These are phyloP conservation scores for Helotiales sp. DNA, from an alignment of 2,329 filamentous ascomycete species.

Conservation along the genomic window DNA sequence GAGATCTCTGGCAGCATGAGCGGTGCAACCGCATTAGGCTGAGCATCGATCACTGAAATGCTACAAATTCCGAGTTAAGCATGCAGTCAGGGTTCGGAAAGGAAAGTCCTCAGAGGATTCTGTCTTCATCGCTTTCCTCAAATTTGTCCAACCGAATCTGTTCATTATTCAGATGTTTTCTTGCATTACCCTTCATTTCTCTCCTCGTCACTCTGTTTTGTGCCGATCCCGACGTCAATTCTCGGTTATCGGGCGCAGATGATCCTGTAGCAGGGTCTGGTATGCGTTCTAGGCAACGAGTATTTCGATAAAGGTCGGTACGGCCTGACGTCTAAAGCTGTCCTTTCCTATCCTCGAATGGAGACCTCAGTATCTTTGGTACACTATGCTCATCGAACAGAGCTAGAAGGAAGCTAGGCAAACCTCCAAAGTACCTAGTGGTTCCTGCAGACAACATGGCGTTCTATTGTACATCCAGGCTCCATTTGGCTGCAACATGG, in stretches of 20 bases:
- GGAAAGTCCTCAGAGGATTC: no score
- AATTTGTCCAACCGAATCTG: background rate
- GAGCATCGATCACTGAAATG: no score
- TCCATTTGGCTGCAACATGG: background rate
- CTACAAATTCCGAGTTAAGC: no score
- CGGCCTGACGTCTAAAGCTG: background rate
- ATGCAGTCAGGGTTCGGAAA: no score
- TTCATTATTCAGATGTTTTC: background rate
- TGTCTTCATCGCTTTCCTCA: background rate
- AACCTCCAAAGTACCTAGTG: background rate
- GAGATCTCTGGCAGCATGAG: no score
- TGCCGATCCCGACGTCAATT: no score
- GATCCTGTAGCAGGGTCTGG: no score
- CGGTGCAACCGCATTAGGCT: no score
- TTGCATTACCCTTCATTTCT: background rate
- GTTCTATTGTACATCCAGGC: background rate
- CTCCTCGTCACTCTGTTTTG: background rate
- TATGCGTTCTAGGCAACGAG: no score
- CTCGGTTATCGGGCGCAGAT: no score
- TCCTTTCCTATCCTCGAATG: background rate
- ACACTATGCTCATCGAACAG: background rate
- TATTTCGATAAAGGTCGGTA: no score
- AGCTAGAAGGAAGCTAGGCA: background rate
- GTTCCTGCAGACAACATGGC: background rate
- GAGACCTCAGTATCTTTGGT: background rate